Base-by-base conservation (phyloP, 306 rosid species). In the Purshia tridentata region DNA sequence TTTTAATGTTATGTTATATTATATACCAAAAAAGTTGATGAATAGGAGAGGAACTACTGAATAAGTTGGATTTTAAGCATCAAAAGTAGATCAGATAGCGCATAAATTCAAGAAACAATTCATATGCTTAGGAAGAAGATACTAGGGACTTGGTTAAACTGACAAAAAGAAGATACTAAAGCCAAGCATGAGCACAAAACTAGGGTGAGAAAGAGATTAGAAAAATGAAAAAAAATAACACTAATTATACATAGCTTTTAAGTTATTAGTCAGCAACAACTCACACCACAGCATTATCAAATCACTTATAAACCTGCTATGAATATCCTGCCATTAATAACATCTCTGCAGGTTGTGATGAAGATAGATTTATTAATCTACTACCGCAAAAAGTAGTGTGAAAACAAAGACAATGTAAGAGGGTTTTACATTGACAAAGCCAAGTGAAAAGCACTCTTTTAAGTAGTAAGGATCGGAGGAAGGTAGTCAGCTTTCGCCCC, bases 401-500 rank as follows among this genome's bases (percentile, higher is more conserved):
- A 12, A 65, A 65, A 53, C 16, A 65, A 57, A 10, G 23, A 52
- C 5, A 13, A 40, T 4, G 29, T 8, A 62, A 5, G 15, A 8
- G 4, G 19, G 40, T 56, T 60, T 57, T 45, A 57, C 67, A 44
- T 23, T 5, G 45, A 70, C 55, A 77, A 11, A 12, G 5, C 51
- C 64, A 58, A 35, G 3, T 18, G 68, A 37, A 6, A 45, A 1
- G 0, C 40, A 41, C 77, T 37, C 41, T 59, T 59, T 62, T 74
- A 84, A 19, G 83, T 84, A 14, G 88, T 81, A 45, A 84, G 85
- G 81, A 84, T 78, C 8, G 88, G 83, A 72, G 88, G 88, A 37
- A 84, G 58, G 67, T 74, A 84, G 42, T 84, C 82, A 5, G 88
- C 78, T 63, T 78, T 81, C 72, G 70, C 18, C 35, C 88, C 88